Evolutionary conservation across 2,329 filamentous ascomycete genomes (phyloP), one percentile per base, ranked within the genome.

Genomic region (Paracoccidioides lutzii): DNA sequence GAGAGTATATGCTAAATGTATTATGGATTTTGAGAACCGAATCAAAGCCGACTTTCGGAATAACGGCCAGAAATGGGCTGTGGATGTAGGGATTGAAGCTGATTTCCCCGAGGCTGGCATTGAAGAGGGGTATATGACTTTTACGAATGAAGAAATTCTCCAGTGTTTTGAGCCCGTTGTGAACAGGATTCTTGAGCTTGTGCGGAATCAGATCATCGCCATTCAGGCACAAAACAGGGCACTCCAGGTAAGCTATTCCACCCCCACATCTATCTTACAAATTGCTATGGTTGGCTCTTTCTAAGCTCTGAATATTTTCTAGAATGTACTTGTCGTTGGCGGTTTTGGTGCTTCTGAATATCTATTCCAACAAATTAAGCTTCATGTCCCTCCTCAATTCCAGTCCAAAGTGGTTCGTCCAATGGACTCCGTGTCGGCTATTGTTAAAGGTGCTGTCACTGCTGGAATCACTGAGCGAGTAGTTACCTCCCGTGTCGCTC

Each of bases 31-130:
- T 66, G 93, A 98, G 77, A 97, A 97, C 81, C 81, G 93, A 71
- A 96, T 98, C 81, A 98, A 98, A 79, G 93, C 93, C 52, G 93
- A 97, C 72, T 98, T 98, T 84, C 84, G 93, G 61, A 97, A 97
- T 77, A 97, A 96, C 71, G 90, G 91, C 52, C 91, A 97, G 73
- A 97, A 97, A 73, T 97, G 93, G 93, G 93, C 93, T 46, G 90
- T 97, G 22, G 93, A 98, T 69, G 93, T 98, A 52, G 93, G 93
- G 67, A 97, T 98, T 66, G 93, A 98, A 77, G 90, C 91, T 45
- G 93, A 97, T 68, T 97, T 94, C 76, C 91, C 91, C 42, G 93
- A 97, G 69, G 93, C 93, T 37, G 90, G 90, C 63, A 97, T 98
- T 63, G 93, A 97, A 75, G 93, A 98, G 73, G 91, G 93, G 52